Percentiles rank a stretch among this genome's conserved stretches.
Conservation (phyloP, 106 monocot species). For the Phalaenopsis aphrodite region DNA sequence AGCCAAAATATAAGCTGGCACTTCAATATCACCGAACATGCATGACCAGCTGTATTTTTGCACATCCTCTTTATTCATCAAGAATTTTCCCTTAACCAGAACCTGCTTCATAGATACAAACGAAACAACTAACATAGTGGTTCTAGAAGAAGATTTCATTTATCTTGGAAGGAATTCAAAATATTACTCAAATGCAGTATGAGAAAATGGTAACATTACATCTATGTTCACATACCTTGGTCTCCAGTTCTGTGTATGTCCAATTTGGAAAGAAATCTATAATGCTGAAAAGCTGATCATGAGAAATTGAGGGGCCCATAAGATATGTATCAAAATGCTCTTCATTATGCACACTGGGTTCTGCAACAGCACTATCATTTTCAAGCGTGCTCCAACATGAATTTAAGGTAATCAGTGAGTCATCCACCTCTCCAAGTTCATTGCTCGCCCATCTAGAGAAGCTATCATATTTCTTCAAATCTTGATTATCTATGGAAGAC, state of each 20-base stretch:
- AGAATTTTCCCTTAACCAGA: constrained; percentile 62
- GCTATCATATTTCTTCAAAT: constrained; percentile 85
- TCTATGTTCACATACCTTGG: constrained; percentile 35
- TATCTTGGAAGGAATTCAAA: neutral
- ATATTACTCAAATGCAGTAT: too few species aligned
- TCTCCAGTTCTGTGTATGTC: constrained; percentile 39
- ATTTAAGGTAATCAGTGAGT: constrained; percentile 39
- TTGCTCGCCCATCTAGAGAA: constrained; percentile 91
- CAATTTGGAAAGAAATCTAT: constrained; percentile 65
- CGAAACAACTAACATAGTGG: neutral
- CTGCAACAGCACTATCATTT: constrained; percentile 46
- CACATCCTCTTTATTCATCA: constrained; percentile 44
- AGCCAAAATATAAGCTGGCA: constrained; percentile 63
- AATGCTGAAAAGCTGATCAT: constrained; percentile 86
- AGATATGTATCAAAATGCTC: constrained; percentile 41
- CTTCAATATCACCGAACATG: constrained; percentile 98
- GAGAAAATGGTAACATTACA: neutral
- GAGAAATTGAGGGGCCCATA: constrained; percentile 61
- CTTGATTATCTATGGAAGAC: constrained; percentile 38
- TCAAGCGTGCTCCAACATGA: constrained; percentile 63
- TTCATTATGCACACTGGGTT: constrained; percentile 29
- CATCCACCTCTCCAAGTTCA: constrained; percentile 77
- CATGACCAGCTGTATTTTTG: constrained; percentile 77
- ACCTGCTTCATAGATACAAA: constrained; percentile 19
- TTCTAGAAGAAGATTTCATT: neutral